Evolutionary conservation across 2,329 filamentous ascomycete species (phyloP).

Genomic region (Venturia asperata): DNA sequence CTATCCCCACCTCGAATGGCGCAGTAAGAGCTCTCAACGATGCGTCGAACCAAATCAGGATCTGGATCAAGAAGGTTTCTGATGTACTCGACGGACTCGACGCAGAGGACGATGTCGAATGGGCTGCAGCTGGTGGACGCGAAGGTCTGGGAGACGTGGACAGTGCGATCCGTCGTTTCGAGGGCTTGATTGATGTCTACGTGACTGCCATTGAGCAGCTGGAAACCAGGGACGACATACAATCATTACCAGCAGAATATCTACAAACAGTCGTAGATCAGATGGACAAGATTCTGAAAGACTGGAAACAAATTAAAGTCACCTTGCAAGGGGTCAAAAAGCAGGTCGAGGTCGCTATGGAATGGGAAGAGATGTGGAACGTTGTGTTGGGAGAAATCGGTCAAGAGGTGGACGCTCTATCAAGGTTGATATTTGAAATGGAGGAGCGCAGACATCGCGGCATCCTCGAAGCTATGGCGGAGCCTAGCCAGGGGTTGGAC

Average conservation of each 20-base stretch:
- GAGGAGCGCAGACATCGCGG: conserved; percentile 87
- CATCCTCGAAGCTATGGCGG: conserved; percentile 57
- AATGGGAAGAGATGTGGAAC: conserved; percentile 97
- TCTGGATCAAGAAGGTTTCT: conserved; percentile 88
- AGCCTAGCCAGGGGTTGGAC: conserved; percentile 52
- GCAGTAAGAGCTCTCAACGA: conserved; percentile 77
- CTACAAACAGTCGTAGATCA: conserved; percentile 70
- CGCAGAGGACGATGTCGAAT: conserved; percentile 95
- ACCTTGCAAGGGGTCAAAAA: conserved; percentile 73
- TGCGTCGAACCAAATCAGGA: conserved; percentile 83
- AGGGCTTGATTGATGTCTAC: conserved; percentile 84
- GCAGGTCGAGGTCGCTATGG: conserved; percentile 95
- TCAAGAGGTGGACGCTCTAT: conserved; percentile 73
- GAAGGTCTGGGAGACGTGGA: conserved; percentile 67
- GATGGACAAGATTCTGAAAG: conserved; percentile 78
- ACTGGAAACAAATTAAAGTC: conserved; percentile 76
- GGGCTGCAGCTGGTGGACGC: conserved; percentile 81
- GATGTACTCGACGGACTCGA: conserved; percentile 85
- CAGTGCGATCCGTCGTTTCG: conserved; percentile 71
- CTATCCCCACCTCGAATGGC: conserved; percentile 77
- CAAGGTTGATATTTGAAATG: conserved; percentile 88
- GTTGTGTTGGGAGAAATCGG: conserved; percentile 89
- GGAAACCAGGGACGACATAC: conserved; percentile 71
- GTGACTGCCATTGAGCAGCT: conserved; percentile 89
- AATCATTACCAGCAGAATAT: conserved; percentile 60